phyloP scores from a whole-genome alignment of 257 asterid species.

The Scutellaria galericulata region DNA sequence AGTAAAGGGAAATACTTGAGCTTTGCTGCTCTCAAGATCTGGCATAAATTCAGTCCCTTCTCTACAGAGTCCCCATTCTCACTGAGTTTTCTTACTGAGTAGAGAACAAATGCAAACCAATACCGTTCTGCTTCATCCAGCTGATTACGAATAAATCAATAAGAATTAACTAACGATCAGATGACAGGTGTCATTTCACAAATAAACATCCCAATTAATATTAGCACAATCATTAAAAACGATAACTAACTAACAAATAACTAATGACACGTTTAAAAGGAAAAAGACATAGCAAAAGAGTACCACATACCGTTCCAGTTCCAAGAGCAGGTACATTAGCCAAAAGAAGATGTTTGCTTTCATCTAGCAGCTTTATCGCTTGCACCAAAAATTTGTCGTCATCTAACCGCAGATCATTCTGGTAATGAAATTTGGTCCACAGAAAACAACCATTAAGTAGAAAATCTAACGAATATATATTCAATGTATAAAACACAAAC shows the following conservation, averaged over 20 bases:
- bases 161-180: constrained; percentile 21
- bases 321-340: constrained; percentile 68
- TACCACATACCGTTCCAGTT: constrained; percentile 60
- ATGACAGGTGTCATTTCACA: constrained; percentile 32
- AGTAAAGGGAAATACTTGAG: constrained; percentile 63
- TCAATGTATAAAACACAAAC: not conserved
- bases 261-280: not conserved
- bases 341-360: constrained; percentile 64
- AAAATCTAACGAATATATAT: constrained; percentile 26
- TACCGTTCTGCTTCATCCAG: constrained; percentile 86
- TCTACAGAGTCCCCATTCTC: constrained; percentile 48
- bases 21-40: constrained; percentile 67
- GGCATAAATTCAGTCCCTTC: constrained; percentile 67
- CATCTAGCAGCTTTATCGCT: constrained; percentile 67
- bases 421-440: constrained; percentile 29
- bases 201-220: not conserved
- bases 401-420: constrained; percentile 64
- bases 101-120: constrained; percentile 84
- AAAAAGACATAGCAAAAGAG: not conserved
- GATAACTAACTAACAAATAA: not conserved
- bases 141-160: constrained; percentile 46
- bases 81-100: constrained; percentile 64
- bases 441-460: constrained; percentile 13
- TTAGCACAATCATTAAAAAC: constrained; percentile 21
- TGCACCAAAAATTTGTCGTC: constrained; percentile 51